A percentile compares a stretch with the other conserved stretches of the same genome.
phyloP scores from a whole-genome alignment of 140 eudicot species.

The Stevia rebaudiana region DNA sequence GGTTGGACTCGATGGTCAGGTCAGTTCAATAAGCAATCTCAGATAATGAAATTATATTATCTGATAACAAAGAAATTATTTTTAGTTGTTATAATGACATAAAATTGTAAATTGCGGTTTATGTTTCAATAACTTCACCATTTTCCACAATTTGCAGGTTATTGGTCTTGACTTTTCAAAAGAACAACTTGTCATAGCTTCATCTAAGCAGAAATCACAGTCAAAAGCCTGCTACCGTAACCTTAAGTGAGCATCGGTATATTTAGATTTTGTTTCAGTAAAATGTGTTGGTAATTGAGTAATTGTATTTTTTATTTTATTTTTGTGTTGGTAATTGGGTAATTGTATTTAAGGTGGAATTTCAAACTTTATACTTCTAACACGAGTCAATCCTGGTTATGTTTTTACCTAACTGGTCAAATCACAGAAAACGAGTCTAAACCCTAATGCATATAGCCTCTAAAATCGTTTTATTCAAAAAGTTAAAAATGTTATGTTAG shows the following conservation, averaged over 20 bases:
- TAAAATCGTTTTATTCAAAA: background rate
- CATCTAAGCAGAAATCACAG: slow-evolving; percentile 51
- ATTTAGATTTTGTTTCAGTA: slow-evolving; percentile 15
- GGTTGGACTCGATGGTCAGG: slow-evolving; percentile 82
- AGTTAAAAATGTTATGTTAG: background rate
- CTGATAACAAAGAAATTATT: background rate
- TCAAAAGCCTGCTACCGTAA: slow-evolving; percentile 62
- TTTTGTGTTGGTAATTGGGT: background rate
- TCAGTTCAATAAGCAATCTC: slow-evolving; percentile 8
- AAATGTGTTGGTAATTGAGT: background rate
- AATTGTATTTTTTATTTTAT: background rate
- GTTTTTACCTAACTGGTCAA: background rate
- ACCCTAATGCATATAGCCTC: background rate
- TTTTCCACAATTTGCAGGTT: slow-evolving; percentile 40
- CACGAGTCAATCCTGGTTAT: background rate
- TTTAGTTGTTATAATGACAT: background rate
- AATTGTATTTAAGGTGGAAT: background rate
- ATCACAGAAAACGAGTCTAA: background rate
- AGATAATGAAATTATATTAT: background rate
- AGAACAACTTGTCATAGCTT: slow-evolving; percentile 68
- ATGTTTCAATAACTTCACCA: background rate
- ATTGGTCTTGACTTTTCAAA: slow-evolving; percentile 77
- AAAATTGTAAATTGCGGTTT: background rate
- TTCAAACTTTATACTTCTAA: background rate
- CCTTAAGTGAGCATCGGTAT: slow-evolving; percentile 80